Conservation (phyloP, 768 basidiomycete genomes). For the Suillus discolor region DNA sequence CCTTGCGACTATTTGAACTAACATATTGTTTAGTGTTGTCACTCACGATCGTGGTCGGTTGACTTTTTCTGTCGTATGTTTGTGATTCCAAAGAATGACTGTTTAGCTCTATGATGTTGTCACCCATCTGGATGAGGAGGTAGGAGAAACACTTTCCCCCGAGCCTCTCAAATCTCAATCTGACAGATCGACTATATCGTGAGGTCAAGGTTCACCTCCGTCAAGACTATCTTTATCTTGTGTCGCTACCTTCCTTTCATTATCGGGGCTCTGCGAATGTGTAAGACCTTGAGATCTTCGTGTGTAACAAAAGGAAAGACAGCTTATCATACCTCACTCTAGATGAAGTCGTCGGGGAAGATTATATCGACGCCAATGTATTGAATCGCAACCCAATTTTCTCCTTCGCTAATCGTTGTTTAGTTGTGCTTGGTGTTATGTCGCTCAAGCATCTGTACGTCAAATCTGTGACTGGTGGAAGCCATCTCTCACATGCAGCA, state of each 20-base stretch:
- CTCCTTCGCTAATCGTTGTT: neutral
- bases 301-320: neutral
- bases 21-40: neutral
- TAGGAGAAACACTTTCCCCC: neutral
- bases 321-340: neutral
- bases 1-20: neutral
- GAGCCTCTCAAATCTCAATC: neutral
- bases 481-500: neutral
- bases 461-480: neutral
- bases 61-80: neutral
- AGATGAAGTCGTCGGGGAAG: neutral
- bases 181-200: neutral
- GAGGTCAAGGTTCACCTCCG: neutral
- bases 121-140: neutral
- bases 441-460: neutral
- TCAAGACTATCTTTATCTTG: neutral
- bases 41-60: conserved; percentile 3
- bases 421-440: neutral
- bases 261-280: neutral
- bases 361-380: neutral
- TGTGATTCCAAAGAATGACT: neutral
- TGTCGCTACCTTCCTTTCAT: neutral
- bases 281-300: neutral
- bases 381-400: neutral
- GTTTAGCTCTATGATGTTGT: neutral